phyloP scores from a whole-genome alignment of 768 basidiomycete species.

The Daedaleopsis sinensis region DNA sequence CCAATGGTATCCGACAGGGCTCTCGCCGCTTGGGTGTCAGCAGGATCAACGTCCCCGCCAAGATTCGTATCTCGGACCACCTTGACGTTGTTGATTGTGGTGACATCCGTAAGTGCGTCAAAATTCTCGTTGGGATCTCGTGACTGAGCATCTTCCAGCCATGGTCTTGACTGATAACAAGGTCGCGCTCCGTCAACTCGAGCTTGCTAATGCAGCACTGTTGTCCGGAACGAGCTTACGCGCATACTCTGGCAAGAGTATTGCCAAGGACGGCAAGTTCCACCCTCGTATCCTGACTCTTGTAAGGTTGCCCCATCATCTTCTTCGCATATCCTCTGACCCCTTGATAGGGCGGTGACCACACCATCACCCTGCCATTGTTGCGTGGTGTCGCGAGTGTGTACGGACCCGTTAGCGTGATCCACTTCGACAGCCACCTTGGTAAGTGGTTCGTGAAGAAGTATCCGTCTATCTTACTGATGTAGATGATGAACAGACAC shows the following conservation, averaged over 20 bases:
- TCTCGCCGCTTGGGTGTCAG: conserved; percentile 32
- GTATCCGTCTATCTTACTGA: too few relatives aligned
- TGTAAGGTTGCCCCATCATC: too few relatives aligned
- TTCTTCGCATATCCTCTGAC: too few relatives aligned
- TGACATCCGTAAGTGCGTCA: conserved; percentile 31
- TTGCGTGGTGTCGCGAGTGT: conserved; percentile 75
- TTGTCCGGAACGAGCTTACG: conserved; percentile 22
- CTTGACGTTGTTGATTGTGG: conserved; percentile 36
- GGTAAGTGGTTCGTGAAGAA: too few relatives aligned
- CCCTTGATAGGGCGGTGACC: conserved; percentile 94
- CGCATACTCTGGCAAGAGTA: conserved; percentile 18
- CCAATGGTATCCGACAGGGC: conserved; percentile 38
- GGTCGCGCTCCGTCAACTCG: conserved; percentile 36
- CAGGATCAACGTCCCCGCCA: conserved; percentile 34
- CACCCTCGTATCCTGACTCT: conserved; percentile 38
- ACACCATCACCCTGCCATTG: conserved; percentile 87
- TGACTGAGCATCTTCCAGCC: conserved; percentile 7
- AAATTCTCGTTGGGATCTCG: not conserved
- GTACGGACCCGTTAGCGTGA: conserved; percentile 81
- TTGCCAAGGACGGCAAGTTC: conserved; percentile 38
- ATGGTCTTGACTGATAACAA: conserved; percentile 34
- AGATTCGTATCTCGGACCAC: conserved; percentile 29
- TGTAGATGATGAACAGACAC: too few relatives aligned
- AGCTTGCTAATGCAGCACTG: conserved; percentile 32
- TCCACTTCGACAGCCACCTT: conserved; percentile 81